These are phyloP conservation scores for Termitomyces sp. DNA, from an alignment of 768 basidiomycete species.

Conservation along the genomic window DNA sequence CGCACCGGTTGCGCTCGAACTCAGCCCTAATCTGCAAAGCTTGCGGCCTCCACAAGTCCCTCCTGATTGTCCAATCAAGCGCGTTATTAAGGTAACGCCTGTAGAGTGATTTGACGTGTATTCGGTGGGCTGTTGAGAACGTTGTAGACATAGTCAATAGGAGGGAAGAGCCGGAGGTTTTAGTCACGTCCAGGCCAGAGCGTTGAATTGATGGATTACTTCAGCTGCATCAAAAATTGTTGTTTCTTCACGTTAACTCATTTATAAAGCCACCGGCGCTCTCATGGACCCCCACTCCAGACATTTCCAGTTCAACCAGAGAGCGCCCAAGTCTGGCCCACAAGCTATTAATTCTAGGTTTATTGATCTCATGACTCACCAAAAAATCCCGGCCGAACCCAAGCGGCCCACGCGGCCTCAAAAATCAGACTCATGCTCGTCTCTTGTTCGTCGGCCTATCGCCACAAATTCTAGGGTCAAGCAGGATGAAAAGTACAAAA, in stretches of 20 bases:
- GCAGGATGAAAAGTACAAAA: slow-evolving; percentile 71
- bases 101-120: slow-evolving; percentile 91
- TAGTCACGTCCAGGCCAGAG: not conserved
- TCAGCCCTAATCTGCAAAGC: slow-evolving; percentile 87
- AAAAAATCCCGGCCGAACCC: slow-evolving; percentile 40
- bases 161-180: slow-evolving; percentile 13
- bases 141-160: slow-evolving; percentile 47
- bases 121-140: slow-evolving; percentile 73
- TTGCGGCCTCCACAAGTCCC: slow-evolving; percentile 83
- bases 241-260: slow-evolving; percentile 5
- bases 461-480: slow-evolving; percentile 78
- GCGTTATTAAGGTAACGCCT: slow-evolving; percentile 82
- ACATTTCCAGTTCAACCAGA: slow-evolving; percentile 71
- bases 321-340: slow-evolving; percentile 68
- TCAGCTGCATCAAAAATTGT: slow-evolving; percentile 20
- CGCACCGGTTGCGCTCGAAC: slow-evolving; percentile 90
- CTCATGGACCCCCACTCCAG: slow-evolving; percentile 79
- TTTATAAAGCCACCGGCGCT: slow-evolving; percentile 11
- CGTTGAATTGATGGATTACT: slow-evolving; percentile 12
- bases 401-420: slow-evolving; percentile 31
- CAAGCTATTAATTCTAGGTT: slow-evolving; percentile 40
- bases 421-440: slow-evolving; percentile 25
- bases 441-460: slow-evolving; percentile 51
- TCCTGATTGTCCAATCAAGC: slow-evolving; percentile 84
- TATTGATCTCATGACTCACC: slow-evolving; percentile 32